Percentiles rank a stretch among this genome's conserved stretches.
Conservation (phyloP, 2,329 filamentous ascomycete genomes). For the Sporothrix globosa region DNA sequence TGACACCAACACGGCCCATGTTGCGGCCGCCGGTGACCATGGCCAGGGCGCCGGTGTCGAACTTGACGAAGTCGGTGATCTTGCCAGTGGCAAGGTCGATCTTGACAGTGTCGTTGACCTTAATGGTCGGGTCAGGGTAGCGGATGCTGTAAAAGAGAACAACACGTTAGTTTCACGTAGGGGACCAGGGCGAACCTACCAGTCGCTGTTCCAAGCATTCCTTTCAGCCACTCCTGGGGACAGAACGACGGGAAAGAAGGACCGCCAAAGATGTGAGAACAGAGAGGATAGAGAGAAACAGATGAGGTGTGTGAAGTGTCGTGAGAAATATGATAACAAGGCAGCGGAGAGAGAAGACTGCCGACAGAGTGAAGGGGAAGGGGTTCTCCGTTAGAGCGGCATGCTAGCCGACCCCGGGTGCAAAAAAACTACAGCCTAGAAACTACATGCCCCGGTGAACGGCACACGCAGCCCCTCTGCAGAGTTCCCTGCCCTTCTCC, state of each 20-base stretch:
- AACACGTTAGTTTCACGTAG: constrained; percentile 46
- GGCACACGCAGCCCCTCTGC: constrained; percentile 10
- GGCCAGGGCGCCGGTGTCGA: constrained; percentile 96
- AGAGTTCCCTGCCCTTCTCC: background rate
- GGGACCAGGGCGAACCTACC: constrained; percentile 52
- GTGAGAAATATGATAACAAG: background rate
- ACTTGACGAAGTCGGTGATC: constrained; percentile 97
- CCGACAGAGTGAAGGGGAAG: constrained; percentile 35
- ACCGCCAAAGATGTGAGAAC: background rate
- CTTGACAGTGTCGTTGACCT: constrained; percentile 99
- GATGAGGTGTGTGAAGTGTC: background rate
- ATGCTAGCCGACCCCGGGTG: background rate
- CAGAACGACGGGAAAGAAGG: background rate
- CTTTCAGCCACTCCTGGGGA: constrained; percentile 38
- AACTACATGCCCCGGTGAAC: constrained; percentile 14
- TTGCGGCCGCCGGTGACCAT: constrained; percentile 99
- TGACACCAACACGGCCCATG: constrained; percentile 99
- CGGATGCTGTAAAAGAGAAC: constrained; percentile 72
- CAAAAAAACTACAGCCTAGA: constrained; percentile 26
- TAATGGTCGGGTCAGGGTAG: constrained; percentile 97
- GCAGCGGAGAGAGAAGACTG: background rate
- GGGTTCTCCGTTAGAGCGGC: background rate
- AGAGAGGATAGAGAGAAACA: background rate
- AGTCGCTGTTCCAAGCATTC: constrained; percentile 51
- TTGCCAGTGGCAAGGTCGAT: constrained; percentile 96